Base-by-base conservation (phyloP, 495 filamentous ascomycete species). In the Trichoderma reesei region DNA sequence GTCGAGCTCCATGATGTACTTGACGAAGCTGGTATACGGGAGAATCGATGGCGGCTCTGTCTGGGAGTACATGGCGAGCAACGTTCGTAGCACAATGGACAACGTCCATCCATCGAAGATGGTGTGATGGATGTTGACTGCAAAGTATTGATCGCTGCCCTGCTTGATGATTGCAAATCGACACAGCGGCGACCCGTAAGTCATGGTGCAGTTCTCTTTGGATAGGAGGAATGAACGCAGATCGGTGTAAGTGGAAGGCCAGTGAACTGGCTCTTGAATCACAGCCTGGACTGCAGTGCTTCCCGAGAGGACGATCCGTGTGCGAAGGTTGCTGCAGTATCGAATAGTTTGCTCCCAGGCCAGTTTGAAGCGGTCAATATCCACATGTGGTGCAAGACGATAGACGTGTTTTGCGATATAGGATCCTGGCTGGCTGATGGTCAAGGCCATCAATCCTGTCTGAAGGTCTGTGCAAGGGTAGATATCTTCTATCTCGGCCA, bases 391-490 rank as follows among this genome's bases (percentile, higher is more conserved):
- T 20, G 14, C 34, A 3, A 61, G 60, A 18, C 34, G 60, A 31
- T 39, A 61, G 34, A 42, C 18, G 34, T 61, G n/a, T 26, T 41
- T 61, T 16, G 60, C 34, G 5, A 61, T 41, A 11, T 61, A 61
- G 3, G 60, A 61, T 0, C 36, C 60, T 7, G 37, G 46, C 51
- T 65, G 51, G 11, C 37, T 39, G 14, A 51, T 31, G 2, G 34
- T 33, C n/a, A 48, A 41, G 8, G 51, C 36, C 42, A 66, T 46
- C 8, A 66, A 56, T 4, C 80, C 82, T 65, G 81, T 73, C 63
- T 86, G 84, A 74, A 86, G 79, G 2, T 78, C 77, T n/a, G 82
- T 80, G 64, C 82, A 84, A 33, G 80, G 80, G 16, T 39, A 61
- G 20, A 34, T 20, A 41, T 61, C 36, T 4, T 61, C 36, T 0